A percentile compares a stretch with the other conserved stretches of the same genome.
phyloP scores from a whole-genome alignment of 345 rosid genomes.

The Euphorbia peplus region DNA sequence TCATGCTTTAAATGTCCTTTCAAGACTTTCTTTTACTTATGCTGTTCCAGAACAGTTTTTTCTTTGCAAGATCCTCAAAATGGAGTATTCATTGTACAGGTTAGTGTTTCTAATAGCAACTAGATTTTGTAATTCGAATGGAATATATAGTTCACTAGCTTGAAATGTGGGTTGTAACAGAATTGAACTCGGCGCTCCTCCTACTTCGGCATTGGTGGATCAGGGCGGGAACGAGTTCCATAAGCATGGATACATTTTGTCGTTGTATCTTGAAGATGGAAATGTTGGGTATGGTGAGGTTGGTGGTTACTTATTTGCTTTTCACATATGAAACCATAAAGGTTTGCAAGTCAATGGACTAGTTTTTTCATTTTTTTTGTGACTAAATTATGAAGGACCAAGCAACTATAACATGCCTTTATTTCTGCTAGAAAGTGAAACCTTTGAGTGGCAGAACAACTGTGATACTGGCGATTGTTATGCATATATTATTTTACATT shows the following conservation, averaged over 20 bases:
- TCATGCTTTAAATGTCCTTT: constrained; percentile 40
- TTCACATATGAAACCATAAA: background rate
- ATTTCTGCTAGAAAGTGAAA: background rate
- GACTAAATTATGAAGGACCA: background rate
- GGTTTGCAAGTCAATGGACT: background rate
- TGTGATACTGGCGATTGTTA: constrained; percentile 1
- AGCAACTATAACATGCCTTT: background rate
- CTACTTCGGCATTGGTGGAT: constrained; percentile 46
- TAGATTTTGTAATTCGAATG: constrained; percentile 4
- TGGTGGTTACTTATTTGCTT: constrained; percentile 21
- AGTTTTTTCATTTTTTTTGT: background rate
- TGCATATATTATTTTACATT: background rate
- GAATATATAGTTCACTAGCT: constrained; percentile 11
- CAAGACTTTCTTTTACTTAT: constrained; percentile 38
- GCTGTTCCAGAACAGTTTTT: constrained; percentile 29
- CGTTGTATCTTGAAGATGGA: constrained; percentile 81
- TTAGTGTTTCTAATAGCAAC: constrained; percentile 25
- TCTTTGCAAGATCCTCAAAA: constrained; percentile 43
- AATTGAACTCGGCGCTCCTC: constrained; percentile 63
- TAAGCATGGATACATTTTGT: constrained; percentile 76
- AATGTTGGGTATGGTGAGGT: constrained; percentile 89
- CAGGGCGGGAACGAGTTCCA: constrained; percentile 36
- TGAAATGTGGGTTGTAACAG: constrained; percentile 37
- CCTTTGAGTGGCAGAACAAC: background rate
- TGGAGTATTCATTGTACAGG: constrained; percentile 73